Evolutionary conservation across 129 eudicot species (phyloP), one percentile per base, ranked within the genome.

Genomic region (Glebionis coronaria): DNA sequence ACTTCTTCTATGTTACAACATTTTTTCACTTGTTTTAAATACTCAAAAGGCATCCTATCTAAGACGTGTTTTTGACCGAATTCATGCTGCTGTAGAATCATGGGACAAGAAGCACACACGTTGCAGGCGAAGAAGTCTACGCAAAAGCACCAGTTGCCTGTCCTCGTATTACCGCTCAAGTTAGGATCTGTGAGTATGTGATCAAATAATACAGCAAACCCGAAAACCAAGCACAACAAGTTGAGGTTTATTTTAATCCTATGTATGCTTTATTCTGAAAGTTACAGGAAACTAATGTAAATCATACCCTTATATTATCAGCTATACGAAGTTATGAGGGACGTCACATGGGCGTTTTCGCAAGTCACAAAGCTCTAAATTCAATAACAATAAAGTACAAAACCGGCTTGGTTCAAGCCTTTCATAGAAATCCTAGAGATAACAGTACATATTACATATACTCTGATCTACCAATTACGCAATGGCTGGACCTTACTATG

Each of bases 321-420:
- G 99, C 75, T 93, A 25, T 93, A 93, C 73, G 86, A 83, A 67
- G 91, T 75, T 35, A 93, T 93, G 99, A 84, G 77, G 80, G 97
- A 82, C 51, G 77, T 89, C 55, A 93, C 95, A 14, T 93, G 99
- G 99, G 97, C 99, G 8, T 57, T 89, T 93, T 93, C 64, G 85
- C 90, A 57, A 86, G 99, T 80, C 95, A 82, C 19, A 89, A 65
- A 77, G 97, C 99, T 70, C 95, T 93, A 25, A 89, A 84, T 63
- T 82, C 97, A 38, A 82, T 93, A 49, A 83, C 99, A 19, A 79
- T 93, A 69, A 89, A 84, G 44, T 93, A 93, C 81, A 79, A 76
- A 66, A 93, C 89, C 52, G 98, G 98, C 6, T 93, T 93, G 71
- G 98, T 93, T 63, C 98, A 93, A 73, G 98, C 97, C 31, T 93